Evolutionary conservation across 352 stramenopile species (phyloP).

Genomic region (Globisporangium barbulae): DNA sequence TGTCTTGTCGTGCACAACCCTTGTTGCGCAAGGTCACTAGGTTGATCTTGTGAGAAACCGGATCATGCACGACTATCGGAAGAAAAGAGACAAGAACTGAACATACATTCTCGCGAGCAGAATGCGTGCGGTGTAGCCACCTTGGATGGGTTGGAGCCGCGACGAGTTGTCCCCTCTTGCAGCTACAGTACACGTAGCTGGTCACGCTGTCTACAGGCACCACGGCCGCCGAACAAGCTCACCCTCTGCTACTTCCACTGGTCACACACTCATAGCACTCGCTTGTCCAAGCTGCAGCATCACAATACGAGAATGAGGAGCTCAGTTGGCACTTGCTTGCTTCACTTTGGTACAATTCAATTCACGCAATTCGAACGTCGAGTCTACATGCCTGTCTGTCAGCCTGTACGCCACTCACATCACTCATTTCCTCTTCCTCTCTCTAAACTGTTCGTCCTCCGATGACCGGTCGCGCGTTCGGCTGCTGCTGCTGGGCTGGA

Average conservation of each 20-base stretch:
- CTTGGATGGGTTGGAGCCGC: neutral
- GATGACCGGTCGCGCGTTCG: neutral
- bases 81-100: too few species aligned
- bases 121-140: neutral
- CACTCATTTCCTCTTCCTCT: neutral
- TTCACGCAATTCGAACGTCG: conserved; percentile 2
- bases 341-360: conserved; percentile 4
- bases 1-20: too few species aligned
- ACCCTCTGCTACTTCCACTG: too few species aligned
- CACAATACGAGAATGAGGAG: too few species aligned
- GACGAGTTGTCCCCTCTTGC: neutral
- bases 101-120: neutral
- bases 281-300: too few species aligned
- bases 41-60: too few species aligned
- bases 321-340: too few species aligned
- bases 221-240: too few species aligned
- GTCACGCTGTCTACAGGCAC: neutral
- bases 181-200: neutral
- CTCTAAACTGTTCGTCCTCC: conserved; percentile 2
- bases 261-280: too few species aligned
- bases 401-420: neutral
- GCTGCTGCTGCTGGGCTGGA: neutral
- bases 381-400: neutral
- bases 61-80: too few species aligned
- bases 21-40: too few species aligned